phyloP scores from a whole-genome alignment of 1,139 yeast species.

The Taphrina betulina region DNA sequence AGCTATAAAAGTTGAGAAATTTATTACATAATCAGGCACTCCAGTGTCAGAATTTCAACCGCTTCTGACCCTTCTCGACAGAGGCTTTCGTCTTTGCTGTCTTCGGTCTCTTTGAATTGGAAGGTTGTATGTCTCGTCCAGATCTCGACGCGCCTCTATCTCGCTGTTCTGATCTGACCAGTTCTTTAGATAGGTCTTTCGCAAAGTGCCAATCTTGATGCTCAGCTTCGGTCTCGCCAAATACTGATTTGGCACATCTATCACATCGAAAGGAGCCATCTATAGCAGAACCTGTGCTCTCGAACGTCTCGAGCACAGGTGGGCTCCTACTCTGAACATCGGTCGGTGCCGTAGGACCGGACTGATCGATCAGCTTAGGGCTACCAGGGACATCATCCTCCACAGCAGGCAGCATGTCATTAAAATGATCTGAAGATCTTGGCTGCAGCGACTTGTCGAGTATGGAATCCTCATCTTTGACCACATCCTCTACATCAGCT shows the following conservation, averaged over 20 bases:
- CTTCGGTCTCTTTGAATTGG: not conserved
- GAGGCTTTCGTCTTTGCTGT: not conserved
- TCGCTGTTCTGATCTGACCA: too few species aligned
- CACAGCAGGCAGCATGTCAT: too few species aligned
- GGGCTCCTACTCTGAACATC: too few species aligned
- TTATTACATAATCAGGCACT: too few species aligned
- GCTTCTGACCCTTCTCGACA: conserved; percentile 15
- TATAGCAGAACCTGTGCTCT: not conserved
- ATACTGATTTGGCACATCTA: conserved; percentile 33
- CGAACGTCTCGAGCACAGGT: not conserved
- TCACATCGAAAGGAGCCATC: conserved; percentile 21
- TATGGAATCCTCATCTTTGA: not conserved
- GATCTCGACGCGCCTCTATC: conserved; percentile 1
- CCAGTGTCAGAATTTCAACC: conserved; percentile 13
- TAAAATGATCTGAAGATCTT: not conserved
- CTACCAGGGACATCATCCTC: not conserved
- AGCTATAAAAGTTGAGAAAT: too few species aligned
- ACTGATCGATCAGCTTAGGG: too few species aligned
- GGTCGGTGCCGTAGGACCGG: not conserved
- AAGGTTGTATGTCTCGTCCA: not conserved
- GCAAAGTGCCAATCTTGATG: conserved; percentile 50
- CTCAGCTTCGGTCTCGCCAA: conserved; percentile 40
- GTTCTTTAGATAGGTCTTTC: conserved; percentile 47
- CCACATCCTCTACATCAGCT: not conserved
- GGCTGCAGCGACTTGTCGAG: not conserved